phyloP scores from a whole-genome alignment of 306 rosid genomes.

The Calophaca sinica region DNA sequence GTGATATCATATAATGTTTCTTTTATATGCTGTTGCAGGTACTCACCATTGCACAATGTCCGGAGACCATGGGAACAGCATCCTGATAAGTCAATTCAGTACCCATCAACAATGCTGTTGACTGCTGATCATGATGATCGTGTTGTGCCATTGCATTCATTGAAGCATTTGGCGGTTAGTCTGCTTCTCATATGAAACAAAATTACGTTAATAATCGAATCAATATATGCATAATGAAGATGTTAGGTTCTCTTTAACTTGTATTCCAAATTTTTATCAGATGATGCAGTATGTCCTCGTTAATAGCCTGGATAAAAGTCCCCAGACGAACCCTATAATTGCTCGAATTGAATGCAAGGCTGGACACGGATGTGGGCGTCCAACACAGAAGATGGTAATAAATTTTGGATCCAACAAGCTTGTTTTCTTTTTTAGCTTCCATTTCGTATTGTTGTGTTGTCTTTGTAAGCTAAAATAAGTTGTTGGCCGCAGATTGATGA shows the following conservation, averaged over 20 bases:
- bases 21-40: slow-evolving; percentile 54
- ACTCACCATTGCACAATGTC: slow-evolving; percentile 95
- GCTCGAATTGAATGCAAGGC: slow-evolving; percentile 97
- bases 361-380: slow-evolving; percentile 81
- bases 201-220: no score
- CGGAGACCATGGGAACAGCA: slow-evolving; percentile 86
- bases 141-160: slow-evolving; percentile 89
- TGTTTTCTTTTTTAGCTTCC: neutral
- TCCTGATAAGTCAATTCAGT: slow-evolving; percentile 61
- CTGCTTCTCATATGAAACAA: neutral
- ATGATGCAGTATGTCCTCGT: slow-evolving; percentile 76
- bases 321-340: slow-evolving; percentile 85
- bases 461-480: neutral
- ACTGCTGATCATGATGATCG: slow-evolving; percentile 99
- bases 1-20: neutral
- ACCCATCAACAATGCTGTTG: slow-evolving; percentile 89
- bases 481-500: slow-evolving; percentile 55
- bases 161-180: slow-evolving; percentile 91
- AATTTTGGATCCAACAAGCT: neutral
- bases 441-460: neutral
- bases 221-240: neutral
- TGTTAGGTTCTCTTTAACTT: neutral
- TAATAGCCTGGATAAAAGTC: slow-evolving; percentile 79
- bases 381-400: slow-evolving; percentile 84
- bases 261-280: slow-evolving; percentile 45